Evolutionary conservation across 345 rosid genomes (phyloP).

Genomic region (Ailanthus altissimus): DNA sequence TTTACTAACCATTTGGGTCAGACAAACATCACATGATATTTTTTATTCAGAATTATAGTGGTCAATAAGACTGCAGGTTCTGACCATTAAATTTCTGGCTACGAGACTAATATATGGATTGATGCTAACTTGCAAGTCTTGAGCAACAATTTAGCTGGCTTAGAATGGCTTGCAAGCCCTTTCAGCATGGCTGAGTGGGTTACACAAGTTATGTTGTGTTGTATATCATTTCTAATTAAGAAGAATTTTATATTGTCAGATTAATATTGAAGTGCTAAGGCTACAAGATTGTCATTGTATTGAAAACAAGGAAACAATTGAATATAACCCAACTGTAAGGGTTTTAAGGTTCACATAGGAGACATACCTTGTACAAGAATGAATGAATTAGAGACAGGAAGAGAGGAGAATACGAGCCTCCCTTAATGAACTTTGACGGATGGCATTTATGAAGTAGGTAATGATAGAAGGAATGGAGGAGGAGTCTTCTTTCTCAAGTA

Average conservation of each 20-base stretch:
- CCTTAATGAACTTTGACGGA: neutral
- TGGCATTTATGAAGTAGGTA: neutral
- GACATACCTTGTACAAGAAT: neutral
- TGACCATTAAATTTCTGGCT: conserved; percentile 9
- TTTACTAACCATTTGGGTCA: neutral
- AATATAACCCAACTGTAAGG: neutral
- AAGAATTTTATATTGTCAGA: neutral
- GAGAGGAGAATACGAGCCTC: neutral
- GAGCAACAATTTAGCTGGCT: neutral
- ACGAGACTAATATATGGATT: neutral
- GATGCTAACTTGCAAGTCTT: neutral
- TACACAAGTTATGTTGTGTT: neutral
- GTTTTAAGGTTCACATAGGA: neutral
- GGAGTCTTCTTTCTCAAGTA: neutral
- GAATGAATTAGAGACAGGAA: neutral
- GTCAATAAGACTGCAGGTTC: neutral
- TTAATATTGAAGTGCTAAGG: neutral
- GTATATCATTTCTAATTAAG: neutral
- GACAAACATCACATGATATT: neutral
- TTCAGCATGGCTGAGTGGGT: too few species aligned
- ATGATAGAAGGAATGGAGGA: neutral
- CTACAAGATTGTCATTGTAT: neutral
- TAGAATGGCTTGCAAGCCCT: neutral
- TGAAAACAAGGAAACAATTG: neutral
- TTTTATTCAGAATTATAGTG: neutral